Evolutionary conservation across 2,329 filamentous ascomycete genomes (phyloP), one percentile per base, ranked within the genome.

Genomic region (Hymenoscyphus linearis): DNA sequence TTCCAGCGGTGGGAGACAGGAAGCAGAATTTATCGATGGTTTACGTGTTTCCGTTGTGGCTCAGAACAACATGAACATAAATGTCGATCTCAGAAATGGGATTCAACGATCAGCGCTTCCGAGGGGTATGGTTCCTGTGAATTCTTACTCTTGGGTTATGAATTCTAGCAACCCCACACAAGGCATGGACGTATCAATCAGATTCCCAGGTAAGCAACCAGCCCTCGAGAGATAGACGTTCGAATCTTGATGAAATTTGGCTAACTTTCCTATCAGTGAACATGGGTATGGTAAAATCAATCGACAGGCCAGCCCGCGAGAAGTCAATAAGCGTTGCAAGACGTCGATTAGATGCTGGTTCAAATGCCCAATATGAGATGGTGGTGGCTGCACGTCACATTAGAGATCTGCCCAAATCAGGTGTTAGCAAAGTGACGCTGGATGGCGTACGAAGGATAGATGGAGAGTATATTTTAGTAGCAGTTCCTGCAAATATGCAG

Each of bases 21-120:
- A 65, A 56, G 52, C 62, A 22, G 64, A 65, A 47, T 65, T 62
- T 40, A 36, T 40, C 34, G 64, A 65, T 61, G 64, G 64, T 26
- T 62, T 65, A 53, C 60, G 64, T 6, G 64, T 65, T 61, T 56
- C 61, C 2, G 55, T 65, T n/a, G 57, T 47, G 36, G 64, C 64
- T 47, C 60, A 35, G 34, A 55, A 62, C 36, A 61, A 61, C 31
- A 65, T 65, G 64, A 61, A 55, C 13, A 13, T 65, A 25, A 63
- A 52, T 22, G 62, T 62, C 5, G 57, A 65, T 37, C 55, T 64
- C 4, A 52, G 59, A 12, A 65, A 63, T 36, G 64, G 64, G 1
- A 31, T 31, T 9, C 31, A 5, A 31, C 31, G 10, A 9, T 2
- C 6, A 31, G 31, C 31, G 6, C 31, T 31, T 31, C 31, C 31